phyloP scores from a whole-genome alignment of 495 filamentous ascomycete species.

The Lindgomyces ingoldianus region DNA sequence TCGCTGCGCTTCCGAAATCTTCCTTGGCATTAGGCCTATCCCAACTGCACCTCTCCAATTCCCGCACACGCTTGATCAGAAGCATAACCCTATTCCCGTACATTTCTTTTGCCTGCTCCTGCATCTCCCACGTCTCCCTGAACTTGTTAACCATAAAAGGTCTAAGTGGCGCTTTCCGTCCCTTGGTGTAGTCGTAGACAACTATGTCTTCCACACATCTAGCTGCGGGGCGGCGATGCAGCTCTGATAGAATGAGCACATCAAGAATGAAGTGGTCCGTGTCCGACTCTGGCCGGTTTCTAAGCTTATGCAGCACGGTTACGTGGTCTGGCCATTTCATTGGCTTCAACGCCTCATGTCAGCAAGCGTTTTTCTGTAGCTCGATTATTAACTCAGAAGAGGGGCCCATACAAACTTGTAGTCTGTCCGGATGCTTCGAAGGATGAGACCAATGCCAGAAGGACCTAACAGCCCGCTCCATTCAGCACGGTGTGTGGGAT shows the following conservation, averaged over 20 bases:
- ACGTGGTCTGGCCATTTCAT: slow-evolving; percentile 86
- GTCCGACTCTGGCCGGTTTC: slow-evolving; percentile 50
- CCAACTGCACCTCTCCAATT: slow-evolving; percentile 74
- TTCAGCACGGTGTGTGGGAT: slow-evolving; percentile 61
- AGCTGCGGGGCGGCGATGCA: slow-evolving; percentile 74
- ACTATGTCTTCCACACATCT: slow-evolving; percentile 80
- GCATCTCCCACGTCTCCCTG: slow-evolving; percentile 61
- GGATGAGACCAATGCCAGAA: slow-evolving; percentile 69
- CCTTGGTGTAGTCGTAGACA: slow-evolving; percentile 75
- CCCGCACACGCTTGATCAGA: slow-evolving; percentile 57
- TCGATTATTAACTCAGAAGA: not conserved
- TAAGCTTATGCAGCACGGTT: slow-evolving; percentile 84
- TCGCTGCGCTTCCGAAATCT: slow-evolving; percentile 60
- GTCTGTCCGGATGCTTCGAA: slow-evolving; percentile 77
- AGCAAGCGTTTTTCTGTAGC: not conserved
- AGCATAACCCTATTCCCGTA: slow-evolving; percentile 54
- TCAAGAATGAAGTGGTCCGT: slow-evolving; percentile 61
- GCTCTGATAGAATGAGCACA: slow-evolving; percentile 74
- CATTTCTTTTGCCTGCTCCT: slow-evolving; percentile 59
- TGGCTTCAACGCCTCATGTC: slow-evolving; percentile 56
- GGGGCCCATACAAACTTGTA: slow-evolving; percentile 78
- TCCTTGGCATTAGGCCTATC: slow-evolving; percentile 69
- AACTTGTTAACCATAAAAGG: slow-evolving; percentile 70
- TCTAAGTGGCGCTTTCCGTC: slow-evolving; percentile 60
- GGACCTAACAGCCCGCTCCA: slow-evolving; percentile 75